A percentile compares a stretch with the other conserved stretches of the same genome.
These are phyloP conservation scores for Aspergillus quadricinctus DNA, from an alignment of 2,329 filamentous ascomycete genomes.

Conservation along the genomic window DNA sequence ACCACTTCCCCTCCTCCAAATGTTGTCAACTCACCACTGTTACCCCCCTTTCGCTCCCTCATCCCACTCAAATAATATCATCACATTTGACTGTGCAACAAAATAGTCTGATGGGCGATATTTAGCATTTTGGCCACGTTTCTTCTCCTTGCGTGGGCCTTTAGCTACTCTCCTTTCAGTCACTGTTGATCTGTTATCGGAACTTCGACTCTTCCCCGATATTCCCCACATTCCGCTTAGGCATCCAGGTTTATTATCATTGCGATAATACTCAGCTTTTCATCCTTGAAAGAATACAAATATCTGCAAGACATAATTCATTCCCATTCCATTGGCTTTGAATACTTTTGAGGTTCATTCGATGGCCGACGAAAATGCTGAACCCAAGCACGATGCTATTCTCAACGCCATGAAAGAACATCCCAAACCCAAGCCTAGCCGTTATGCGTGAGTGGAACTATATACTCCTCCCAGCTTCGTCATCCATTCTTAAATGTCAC, in stretches of 20 bases:
- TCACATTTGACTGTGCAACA: background rate
- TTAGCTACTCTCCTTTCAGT: background rate
- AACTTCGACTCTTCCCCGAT: constrained; percentile 1
- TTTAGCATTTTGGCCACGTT: background rate
- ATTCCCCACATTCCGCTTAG: constrained; percentile 20
- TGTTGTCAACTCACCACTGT: background rate
- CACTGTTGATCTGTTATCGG: background rate
- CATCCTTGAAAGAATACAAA: background rate
- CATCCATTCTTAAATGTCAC: background rate
- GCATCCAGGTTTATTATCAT: constrained; percentile 12
- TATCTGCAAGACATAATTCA: background rate
- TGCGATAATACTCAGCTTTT: background rate
- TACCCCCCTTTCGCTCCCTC: background rate
- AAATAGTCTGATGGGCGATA: background rate
- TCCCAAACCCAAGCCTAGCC: constrained; percentile 15
- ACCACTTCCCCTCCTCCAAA: background rate
- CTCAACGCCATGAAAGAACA: constrained; percentile 11
- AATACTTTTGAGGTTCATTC: constrained; percentile 3
- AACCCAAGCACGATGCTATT: constrained; percentile 14
- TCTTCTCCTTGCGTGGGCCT: background rate
- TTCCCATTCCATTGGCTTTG: background rate
- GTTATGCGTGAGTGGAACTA: constrained; percentile 23
- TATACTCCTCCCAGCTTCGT: background rate
- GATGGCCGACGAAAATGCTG: constrained; percentile 21
- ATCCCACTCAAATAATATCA: background rate